Base-by-base conservation (phyloP, 108 stramenopile genomes). In the Licmophora abbreviata region DNA sequence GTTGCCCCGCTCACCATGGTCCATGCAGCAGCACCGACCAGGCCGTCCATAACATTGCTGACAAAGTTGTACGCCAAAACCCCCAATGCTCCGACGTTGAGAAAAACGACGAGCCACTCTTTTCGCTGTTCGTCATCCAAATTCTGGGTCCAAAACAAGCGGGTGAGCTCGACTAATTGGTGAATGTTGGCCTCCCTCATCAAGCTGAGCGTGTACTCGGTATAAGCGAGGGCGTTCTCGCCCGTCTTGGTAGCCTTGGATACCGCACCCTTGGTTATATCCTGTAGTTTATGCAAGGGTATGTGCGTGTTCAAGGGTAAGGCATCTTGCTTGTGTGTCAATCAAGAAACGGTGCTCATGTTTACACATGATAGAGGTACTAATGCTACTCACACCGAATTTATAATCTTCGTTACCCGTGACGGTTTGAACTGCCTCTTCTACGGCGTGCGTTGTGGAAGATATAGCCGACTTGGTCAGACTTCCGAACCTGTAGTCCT, bases 1-100 rank as follows among this genome's bases (percentile, higher is more conserved):
- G 34, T 46, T 49, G 22, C 48, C 22, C 53, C 23, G 10, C 58
- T 26, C 41, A 61, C 54, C 52, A 49, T 70, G 5, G 44, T 27
- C 69, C 69, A 70, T 24, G 69, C 63, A 10, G 59, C 58, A 25
- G 64, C 52, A 48, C 60, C 55, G 0, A 65, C 53, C 40, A 70
- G 46, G 24, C 59, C 69, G 21, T 35, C 29, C 63, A 65, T 70
- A 0, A 65, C 10, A 54, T 70, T 70, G 28, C 64, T 59, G 33
- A 69, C 29, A 34, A 64, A 64, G 37, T 54, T 69, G 24, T 69
- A 69, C 1, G 63, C 30, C 45, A 69, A 23, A 9, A 64, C 57
- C 50, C 59, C 23, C 2, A 60, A 60, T 31, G 68, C 68, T 0
- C 68, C 68, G n/a, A 64, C 30, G 28, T 69, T 64, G 0, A 69